phyloP scores from a whole-genome alignment of 106 monocot genomes.

The Platanthera guangdongensis region DNA sequence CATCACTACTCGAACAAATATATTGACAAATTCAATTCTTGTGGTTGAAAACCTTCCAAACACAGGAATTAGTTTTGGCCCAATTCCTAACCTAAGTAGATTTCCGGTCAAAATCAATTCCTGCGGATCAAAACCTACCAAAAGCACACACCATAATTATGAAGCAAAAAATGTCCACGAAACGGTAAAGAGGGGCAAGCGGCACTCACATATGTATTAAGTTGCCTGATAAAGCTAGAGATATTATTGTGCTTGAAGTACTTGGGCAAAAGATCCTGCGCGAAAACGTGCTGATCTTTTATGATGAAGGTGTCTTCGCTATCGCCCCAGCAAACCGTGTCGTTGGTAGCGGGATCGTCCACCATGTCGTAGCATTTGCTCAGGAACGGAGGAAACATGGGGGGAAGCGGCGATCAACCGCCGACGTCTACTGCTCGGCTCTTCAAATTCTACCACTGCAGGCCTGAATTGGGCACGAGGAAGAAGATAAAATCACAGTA shows the following conservation, averaged over 20 bases:
- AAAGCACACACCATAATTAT: too few species aligned
- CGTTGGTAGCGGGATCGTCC: constrained; percentile 7
- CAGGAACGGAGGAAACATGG: constrained; percentile 5
- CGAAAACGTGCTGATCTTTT: constrained; percentile 9
- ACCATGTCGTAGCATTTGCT: constrained; percentile 12
- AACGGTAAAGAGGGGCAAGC: neutral
- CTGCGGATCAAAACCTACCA: too few species aligned
- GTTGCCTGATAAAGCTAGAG: constrained; percentile 48
- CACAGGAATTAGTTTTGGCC: too few species aligned
- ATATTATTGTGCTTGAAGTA: constrained; percentile 54
- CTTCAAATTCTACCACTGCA: neutral
- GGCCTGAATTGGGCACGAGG: too few species aligned
- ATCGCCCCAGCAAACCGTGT: constrained; percentile 13
- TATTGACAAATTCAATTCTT: too few species aligned
- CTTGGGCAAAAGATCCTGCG: constrained; percentile 18
- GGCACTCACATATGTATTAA: constrained; percentile 33
- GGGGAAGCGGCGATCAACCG: constrained; percentile 3
- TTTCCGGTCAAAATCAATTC: too few species aligned
- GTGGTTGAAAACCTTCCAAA: too few species aligned
- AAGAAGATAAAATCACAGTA: neutral
- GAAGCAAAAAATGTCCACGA: neutral
- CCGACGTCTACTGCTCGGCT: neutral
- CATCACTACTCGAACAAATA: too few species aligned
- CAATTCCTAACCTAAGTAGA: too few species aligned
- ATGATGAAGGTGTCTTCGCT: constrained; percentile 7